These are phyloP conservation scores for Corynascus novoguineensis DNA, from an alignment of 495 filamentous ascomycete genomes.

Conservation along the genomic window DNA sequence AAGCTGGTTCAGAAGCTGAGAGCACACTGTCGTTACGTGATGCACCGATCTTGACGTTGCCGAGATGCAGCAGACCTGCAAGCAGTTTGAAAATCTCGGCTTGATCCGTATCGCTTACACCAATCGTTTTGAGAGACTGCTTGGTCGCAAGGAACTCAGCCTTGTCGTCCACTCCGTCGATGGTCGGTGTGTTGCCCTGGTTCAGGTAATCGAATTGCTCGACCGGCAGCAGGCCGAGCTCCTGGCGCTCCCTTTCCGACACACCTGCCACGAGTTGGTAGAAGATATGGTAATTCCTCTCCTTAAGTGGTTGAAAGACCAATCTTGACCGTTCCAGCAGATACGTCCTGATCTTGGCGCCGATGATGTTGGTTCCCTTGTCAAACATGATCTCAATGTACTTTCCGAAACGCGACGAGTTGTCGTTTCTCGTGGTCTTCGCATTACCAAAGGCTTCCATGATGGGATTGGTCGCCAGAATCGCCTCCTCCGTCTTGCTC, in stretches of 20 bases:
- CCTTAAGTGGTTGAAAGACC: conserved; percentile 97
- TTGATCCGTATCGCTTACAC: conserved; percentile 68
- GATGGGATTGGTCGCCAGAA: conserved; percentile 95
- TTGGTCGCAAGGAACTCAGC: conserved; percentile 86
- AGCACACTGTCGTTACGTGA: conserved; percentile 83
- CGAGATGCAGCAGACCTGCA: conserved; percentile 87
- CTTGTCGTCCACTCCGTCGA: conserved; percentile 94
- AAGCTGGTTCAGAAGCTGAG: conserved; percentile 69
- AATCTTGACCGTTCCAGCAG: conserved; percentile 90
- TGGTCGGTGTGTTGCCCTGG: conserved; percentile 83
- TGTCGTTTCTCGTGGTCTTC: conserved; percentile 98
- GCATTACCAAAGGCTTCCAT: conserved; percentile 99
- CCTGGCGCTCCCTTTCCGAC: conserved; percentile 74
- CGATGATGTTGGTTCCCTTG: conserved; percentile 90
- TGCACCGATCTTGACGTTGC: conserved; percentile 91
- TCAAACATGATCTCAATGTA: conserved; percentile 99
- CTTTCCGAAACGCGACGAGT: conserved; percentile 97
- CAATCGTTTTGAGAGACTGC: conserved; percentile 80
- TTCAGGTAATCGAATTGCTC: conserved; percentile 96
- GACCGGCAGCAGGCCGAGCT: conserved; percentile 68
- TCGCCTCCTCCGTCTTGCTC: conserved; percentile 98
- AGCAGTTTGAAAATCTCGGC: conserved; percentile 84
- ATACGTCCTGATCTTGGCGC: conserved; percentile 94
- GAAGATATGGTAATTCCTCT: conserved; percentile 99
- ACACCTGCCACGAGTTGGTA: conserved; percentile 96